Evolutionary conservation across 768 basidiomycete species (phyloP), one percentile per base, ranked within the genome.

Genomic region (Amanita phalloides): DNA sequence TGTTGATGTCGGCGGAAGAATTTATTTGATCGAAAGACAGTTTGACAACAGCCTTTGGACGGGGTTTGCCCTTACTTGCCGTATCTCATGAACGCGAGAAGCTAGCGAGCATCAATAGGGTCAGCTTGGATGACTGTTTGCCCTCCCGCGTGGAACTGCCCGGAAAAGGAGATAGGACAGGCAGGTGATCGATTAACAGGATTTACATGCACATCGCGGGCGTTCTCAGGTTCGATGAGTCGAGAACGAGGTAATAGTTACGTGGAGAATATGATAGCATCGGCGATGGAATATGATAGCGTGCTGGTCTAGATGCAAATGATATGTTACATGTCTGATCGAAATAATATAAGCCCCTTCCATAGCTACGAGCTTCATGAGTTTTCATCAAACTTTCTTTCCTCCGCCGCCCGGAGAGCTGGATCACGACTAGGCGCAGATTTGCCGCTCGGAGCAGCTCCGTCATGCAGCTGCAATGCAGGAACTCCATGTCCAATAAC

Each of bases 261-360:
- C 26, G 44, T 33, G 33, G 33, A 33, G 33, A 33, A 33, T 11
- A 33, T 11, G 33, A 0, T 33, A 33, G 33, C 33, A 33, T 33
- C 33, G 13, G 33, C 4, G 11, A 26, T 6, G 33, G 46, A 44
- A 43, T 50, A n/a, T 33, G 23, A 26, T 49, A 37, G 10, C 0
- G 20, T 23, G 33, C 20, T 25, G 25, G 49, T 51, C 28, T 44
- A 51, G 26, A 44, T 37, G 32, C 30, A 36, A 26, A 45, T 45
- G 35, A 32, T 52, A 45, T 52, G 51, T 32, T 51, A 52, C 51
- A 52, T 23, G 36, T 26, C 25, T 36, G 35, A 26, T 45, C 38
- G 36, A 20, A 51, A 43, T 42, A 51, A 33, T n/a, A 44, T 21
- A 28, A 44, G 30, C 44, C 48, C 48, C 37, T 49, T 41, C 36